These are phyloP conservation scores for Penicillium olsonii DNA, from an alignment of 2,329 filamentous ascomycete genomes.

Conservation along the genomic window DNA sequence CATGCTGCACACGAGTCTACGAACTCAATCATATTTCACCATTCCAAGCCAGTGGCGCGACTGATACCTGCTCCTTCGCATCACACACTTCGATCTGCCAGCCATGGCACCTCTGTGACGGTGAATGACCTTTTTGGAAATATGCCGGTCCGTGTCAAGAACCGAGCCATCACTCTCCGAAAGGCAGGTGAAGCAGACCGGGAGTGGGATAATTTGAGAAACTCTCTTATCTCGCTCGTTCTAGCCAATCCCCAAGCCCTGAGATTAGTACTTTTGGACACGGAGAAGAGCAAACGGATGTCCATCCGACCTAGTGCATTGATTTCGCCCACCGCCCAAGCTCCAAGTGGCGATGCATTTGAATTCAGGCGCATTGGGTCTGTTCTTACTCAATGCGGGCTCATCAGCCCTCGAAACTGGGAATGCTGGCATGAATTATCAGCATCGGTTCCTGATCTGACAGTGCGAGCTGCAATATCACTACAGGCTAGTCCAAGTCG, in stretches of 20 bases:
- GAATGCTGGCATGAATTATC: slow-evolving; percentile 70
- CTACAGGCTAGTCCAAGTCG: slow-evolving; percentile 69
- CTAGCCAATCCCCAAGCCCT: slow-evolving; percentile 66
- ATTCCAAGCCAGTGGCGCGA: slow-evolving; percentile 65
- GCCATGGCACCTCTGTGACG: slow-evolving; percentile 72
- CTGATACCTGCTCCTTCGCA: slow-evolving; percentile 62
- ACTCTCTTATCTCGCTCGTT: slow-evolving; percentile 63
- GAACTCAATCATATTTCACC: slow-evolving; percentile 69
- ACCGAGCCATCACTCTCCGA: slow-evolving; percentile 61
- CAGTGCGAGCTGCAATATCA: slow-evolving; percentile 71
- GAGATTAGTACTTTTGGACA: slow-evolving; percentile 62
- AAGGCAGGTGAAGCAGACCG: slow-evolving; percentile 56
- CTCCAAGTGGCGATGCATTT: slow-evolving; percentile 9
- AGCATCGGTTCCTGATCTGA: slow-evolving; percentile 63
- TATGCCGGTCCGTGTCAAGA: slow-evolving; percentile 87
- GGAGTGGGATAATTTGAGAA: slow-evolving; percentile 66
- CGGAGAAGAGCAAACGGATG: slow-evolving; percentile 40
- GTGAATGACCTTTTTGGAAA: slow-evolving; percentile 84
- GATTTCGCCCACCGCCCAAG: not conserved
- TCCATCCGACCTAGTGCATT: slow-evolving; percentile 24
- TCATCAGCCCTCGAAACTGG: slow-evolving; percentile 57
- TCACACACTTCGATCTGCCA: slow-evolving; percentile 56
- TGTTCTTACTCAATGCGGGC: slow-evolving; percentile 66
- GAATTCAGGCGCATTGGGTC: slow-evolving; percentile 44
- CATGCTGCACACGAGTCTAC: slow-evolving; percentile 53